A percentile compares a stretch with the other conserved stretches of the same genome.
phyloP scores from a whole-genome alignment of 1,139 yeast species.

The Neolecta irregularis region DNA sequence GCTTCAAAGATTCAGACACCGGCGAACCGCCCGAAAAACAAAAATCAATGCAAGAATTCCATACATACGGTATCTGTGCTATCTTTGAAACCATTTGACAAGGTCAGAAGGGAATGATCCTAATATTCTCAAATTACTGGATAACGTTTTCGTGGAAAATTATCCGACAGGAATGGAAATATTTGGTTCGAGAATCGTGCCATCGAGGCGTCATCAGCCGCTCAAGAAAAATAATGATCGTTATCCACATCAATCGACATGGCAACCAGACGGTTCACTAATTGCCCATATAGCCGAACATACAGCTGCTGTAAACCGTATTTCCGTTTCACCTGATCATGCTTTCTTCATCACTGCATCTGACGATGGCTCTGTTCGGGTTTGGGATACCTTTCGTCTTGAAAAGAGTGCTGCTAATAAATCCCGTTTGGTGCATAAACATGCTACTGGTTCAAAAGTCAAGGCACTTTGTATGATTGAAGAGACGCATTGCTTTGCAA shows the following conservation, averaged over 20 bases:
- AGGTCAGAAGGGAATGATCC: conserved; percentile 44
- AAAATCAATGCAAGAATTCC: no score
- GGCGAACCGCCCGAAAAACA: no score
- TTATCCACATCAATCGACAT: conserved; percentile 9
- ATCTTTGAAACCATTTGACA: no score
- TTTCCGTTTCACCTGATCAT: conserved; percentile 43
- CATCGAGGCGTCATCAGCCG: conserved; percentile 9
- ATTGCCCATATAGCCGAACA: conserved; percentile 50
- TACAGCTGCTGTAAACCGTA: conserved; percentile 35
- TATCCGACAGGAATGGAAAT: conserved; percentile 47
- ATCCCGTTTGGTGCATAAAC: conserved; percentile 30
- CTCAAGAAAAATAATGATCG: conserved; percentile 7
- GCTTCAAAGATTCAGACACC: no score
- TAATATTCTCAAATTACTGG: conserved; percentile 42
- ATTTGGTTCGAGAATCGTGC: conserved; percentile 36
- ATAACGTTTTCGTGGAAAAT: conserved; percentile 40
- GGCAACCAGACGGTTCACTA: conserved; percentile 35
- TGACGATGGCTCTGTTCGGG: conserved; percentile 62
- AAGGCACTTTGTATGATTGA: conserved; percentile 34
- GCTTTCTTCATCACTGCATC: conserved; percentile 67
- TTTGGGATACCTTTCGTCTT: conserved; percentile 64
- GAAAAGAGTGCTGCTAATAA: conserved; percentile 50
- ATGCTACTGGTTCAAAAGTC: conserved; percentile 19
- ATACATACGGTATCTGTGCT: no score
- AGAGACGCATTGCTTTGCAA: conserved; percentile 50